Conservation (phyloP, 768 basidiomycete species). For the Tephrocybe sp. region DNA sequence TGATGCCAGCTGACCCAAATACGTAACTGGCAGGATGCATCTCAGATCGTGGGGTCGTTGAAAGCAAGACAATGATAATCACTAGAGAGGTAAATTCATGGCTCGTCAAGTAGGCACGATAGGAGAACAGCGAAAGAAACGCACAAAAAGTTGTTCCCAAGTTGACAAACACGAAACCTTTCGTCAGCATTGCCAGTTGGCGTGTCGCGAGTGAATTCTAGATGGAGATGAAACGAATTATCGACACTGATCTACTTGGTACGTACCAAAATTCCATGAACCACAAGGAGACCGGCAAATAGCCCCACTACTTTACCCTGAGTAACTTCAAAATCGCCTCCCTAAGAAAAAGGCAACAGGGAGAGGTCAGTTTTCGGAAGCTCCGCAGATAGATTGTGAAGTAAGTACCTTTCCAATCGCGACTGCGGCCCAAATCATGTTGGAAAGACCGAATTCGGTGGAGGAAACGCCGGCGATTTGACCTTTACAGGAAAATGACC, state of each 20-base stretch:
- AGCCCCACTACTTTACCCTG: conserved; percentile 77
- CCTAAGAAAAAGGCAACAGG: conserved; percentile 24
- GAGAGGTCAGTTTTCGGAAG: neutral
- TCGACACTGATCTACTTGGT: neutral
- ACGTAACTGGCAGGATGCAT: conserved; percentile 84
- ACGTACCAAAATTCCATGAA: conserved; percentile 72
- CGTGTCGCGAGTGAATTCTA: conserved; percentile 75
- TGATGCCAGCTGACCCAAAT: conserved; percentile 71
- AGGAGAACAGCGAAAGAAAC: conserved; percentile 20
- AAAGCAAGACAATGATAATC: conserved; percentile 82
- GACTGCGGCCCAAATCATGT: conserved; percentile 81
- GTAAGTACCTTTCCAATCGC: conserved; percentile 48
- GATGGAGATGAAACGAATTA: conserved; percentile 5
- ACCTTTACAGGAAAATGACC: conserved; percentile 38
- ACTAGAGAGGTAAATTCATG: conserved; percentile 38
- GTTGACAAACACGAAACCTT: conserved; percentile 84
- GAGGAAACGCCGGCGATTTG: conserved; percentile 86
- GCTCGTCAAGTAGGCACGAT: conserved; percentile 1
- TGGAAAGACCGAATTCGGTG: conserved; percentile 79
- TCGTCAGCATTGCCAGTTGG: conserved; percentile 71
- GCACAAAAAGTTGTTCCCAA: conserved; percentile 72
- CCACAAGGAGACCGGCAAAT: conserved; percentile 70
- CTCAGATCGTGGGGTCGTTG: conserved; percentile 66
- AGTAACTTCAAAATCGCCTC: conserved; percentile 61
- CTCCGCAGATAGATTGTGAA: neutral